phyloP scores from a whole-genome alignment of 192 early-diverging fungal species.

The Coemansia sp. region DNA sequence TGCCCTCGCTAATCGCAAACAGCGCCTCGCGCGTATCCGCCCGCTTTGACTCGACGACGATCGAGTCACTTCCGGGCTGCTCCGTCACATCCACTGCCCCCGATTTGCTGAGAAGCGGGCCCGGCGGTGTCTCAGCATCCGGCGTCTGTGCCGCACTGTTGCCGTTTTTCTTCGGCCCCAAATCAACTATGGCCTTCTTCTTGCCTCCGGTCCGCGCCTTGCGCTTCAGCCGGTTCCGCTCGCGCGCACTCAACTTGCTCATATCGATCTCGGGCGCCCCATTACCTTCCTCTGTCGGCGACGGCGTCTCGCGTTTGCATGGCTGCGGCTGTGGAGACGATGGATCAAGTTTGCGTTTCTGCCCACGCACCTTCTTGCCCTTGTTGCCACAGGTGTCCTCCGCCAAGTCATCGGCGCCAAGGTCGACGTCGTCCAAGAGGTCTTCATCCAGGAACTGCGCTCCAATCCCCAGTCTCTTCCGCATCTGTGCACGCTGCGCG shows the following conservation, averaged over 20 bases:
- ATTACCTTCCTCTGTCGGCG: slow-evolving; percentile 2
- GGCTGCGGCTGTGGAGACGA: background rate
- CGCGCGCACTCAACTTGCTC: slow-evolving; percentile 83
- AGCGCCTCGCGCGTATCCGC: slow-evolving; percentile 44
- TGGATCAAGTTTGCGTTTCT: slow-evolving; percentile 27
- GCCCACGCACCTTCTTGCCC: slow-evolving; percentile 10
- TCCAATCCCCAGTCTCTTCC: slow-evolving; percentile 80
- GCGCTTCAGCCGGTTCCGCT: slow-evolving; percentile 85
- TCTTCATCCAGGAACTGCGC: slow-evolving; percentile 90
- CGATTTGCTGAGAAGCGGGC: background rate
- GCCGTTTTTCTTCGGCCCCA: slow-evolving; percentile 17
- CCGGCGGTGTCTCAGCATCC: background rate
- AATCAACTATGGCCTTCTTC: slow-evolving; percentile 52
- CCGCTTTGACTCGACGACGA: slow-evolving; percentile 69
- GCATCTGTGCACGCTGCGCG: slow-evolving; percentile 78
- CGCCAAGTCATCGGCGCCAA: slow-evolving; percentile 32
- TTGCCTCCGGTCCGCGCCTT: slow-evolving; percentile 79
- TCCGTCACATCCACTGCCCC: slow-evolving; percentile 36
- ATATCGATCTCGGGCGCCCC: slow-evolving; percentile 54
- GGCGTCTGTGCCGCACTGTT: background rate
- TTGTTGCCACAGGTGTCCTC: slow-evolving; percentile 6
- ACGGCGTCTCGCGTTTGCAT: slow-evolving; percentile 16
- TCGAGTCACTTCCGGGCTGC: slow-evolving; percentile 56
- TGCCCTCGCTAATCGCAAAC: slow-evolving; percentile 53
- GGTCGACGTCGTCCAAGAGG: slow-evolving; percentile 80